These are phyloP conservation scores for Geotrichum phurueaensis DNA, from an alignment of 1,139 yeast genomes.

Conservation along the genomic window DNA sequence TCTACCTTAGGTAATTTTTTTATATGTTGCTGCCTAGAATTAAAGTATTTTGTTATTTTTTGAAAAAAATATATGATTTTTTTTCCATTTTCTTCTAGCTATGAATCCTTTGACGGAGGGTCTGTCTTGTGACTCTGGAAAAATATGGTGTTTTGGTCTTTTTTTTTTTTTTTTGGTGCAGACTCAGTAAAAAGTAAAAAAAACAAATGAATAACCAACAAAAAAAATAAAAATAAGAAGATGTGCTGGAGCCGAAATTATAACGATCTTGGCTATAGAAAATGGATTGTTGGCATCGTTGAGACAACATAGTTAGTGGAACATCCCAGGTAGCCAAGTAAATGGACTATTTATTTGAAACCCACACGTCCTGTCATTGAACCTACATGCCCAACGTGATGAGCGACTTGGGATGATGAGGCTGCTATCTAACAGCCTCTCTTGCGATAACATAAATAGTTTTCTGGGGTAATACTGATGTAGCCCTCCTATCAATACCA, in stretches of 20 bases:
- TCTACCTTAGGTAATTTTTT: not conserved
- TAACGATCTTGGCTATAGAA: not conserved
- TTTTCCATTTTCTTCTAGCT: too few relatives aligned
- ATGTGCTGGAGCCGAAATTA: not conserved
- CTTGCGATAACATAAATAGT: not conserved
- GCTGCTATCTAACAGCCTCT: not conserved
- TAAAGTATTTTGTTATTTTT: not conserved
- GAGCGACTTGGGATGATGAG: too few relatives aligned
- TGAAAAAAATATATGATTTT: too few relatives aligned
- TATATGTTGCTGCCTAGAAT: not conserved
- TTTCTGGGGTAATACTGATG: not conserved
- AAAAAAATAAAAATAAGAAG: too few relatives aligned
- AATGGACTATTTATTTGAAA: not conserved
- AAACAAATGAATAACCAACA: too few relatives aligned
- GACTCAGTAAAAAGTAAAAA: too few relatives aligned
- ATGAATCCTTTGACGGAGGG: too few relatives aligned
- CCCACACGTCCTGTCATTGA: not conserved
- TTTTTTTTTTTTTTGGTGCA: too few relatives aligned
- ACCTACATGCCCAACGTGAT: too few relatives aligned
- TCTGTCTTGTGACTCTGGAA: too few relatives aligned
- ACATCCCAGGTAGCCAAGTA: not conserved
- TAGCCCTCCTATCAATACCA: not conserved
- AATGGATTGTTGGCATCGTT: not conserved
- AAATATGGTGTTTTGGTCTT: too few relatives aligned
- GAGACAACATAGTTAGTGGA: not conserved